phyloP scores from a whole-genome alignment of 129 eudicot species.

The Artemisia annua region DNA sequence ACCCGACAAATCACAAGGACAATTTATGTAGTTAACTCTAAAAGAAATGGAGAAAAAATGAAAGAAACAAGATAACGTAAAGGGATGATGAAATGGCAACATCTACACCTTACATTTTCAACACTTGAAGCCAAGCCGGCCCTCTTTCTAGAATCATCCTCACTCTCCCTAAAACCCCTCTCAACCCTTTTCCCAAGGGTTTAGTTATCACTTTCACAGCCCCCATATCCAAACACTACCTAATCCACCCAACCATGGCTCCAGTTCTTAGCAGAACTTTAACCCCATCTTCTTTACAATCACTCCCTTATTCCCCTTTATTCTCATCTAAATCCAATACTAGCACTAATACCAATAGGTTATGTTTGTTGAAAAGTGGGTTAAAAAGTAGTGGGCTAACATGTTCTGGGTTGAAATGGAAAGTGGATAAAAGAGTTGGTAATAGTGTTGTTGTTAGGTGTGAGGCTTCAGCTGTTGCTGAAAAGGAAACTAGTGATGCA shows the following conservation, averaged over 20 bases:
- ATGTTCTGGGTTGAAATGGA: slow-evolving; percentile 61
- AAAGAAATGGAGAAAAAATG: no score
- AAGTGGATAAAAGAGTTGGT: slow-evolving; percentile 42
- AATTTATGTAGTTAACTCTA: no score
- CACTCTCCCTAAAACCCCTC: slow-evolving; percentile 56
- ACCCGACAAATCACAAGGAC: no score
- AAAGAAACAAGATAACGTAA: slow-evolving; percentile 43
- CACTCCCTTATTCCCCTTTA: slow-evolving; percentile 43
- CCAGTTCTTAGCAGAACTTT: slow-evolving; percentile 73
- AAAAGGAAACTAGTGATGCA: slow-evolving; percentile 65
- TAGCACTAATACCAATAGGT: slow-evolving; percentile 34
- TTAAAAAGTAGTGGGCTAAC: slow-evolving; percentile 43
- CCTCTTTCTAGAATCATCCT: slow-evolving; percentile 71
- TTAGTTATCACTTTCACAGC: slow-evolving; percentile 15
- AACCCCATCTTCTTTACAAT: slow-evolving; percentile 56
- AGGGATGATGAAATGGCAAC: slow-evolving; percentile 47
- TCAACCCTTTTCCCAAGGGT: slow-evolving; percentile 33
- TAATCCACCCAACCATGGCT: slow-evolving; percentile 47
- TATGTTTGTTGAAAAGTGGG: slow-evolving; percentile 47
- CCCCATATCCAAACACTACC: slow-evolving; percentile 16
- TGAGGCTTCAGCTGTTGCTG: slow-evolving; percentile 88
- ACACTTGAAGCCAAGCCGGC: slow-evolving; percentile 36
- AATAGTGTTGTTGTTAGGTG: slow-evolving; percentile 63
- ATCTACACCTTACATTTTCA: slow-evolving; percentile 62
- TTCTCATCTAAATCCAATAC: slow-evolving; percentile 35